A percentile compares a stretch with the other conserved stretches of the same genome.
These are phyloP conservation scores for Usnea hakonensis DNA, from an alignment of 495 filamentous ascomycete species.

Conservation along the genomic window DNA sequence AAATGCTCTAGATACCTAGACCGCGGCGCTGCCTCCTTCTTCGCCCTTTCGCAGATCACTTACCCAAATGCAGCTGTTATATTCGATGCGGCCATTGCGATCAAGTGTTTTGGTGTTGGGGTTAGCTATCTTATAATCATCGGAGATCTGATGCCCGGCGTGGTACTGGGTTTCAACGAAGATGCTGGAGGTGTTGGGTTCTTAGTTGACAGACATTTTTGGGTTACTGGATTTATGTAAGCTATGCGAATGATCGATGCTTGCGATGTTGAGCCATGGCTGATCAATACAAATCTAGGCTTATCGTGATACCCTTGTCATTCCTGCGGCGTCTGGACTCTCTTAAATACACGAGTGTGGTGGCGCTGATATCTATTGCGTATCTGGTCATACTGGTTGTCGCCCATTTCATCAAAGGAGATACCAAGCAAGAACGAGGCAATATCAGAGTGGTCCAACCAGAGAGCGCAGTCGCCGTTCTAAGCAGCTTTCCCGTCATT, in stretches of 20 bases:
- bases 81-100: slow-evolving; percentile 92
- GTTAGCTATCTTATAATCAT: slow-evolving; percentile 98
- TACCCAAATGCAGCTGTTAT: slow-evolving; percentile 94
- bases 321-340: slow-evolving; percentile 88
- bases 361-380: slow-evolving; percentile 85
- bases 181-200: slow-evolving; percentile 55
- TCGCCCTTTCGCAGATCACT: slow-evolving; percentile 87
- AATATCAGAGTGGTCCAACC: slow-evolving; percentile 65
- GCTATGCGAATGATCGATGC: slow-evolving; percentile 21
- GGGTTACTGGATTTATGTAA: slow-evolving; percentile 96
- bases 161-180: slow-evolving; percentile 67
- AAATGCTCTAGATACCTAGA: slow-evolving; percentile 89
- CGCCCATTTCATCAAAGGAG: slow-evolving; percentile 76
- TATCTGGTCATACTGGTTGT: slow-evolving; percentile 89
- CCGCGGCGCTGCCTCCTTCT: slow-evolving; percentile 73
- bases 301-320: slow-evolving; percentile 88
- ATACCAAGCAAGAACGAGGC: slow-evolving; percentile 64
- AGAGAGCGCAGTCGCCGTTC: slow-evolving; percentile 66
- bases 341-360: slow-evolving; percentile 90
- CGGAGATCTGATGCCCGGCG: slow-evolving; percentile 94
- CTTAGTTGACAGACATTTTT: slow-evolving; percentile 83
- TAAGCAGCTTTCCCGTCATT: slow-evolving; percentile 86
- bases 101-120: slow-evolving; percentile 96
- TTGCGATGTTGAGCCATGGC: background rate
- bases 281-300: slow-evolving; percentile 41